Percentiles rank a stretch among this genome's conserved stretches.
Conservation (phyloP, 2,329 filamentous ascomycete genomes). For the Stemphylium vesicarium region DNA sequence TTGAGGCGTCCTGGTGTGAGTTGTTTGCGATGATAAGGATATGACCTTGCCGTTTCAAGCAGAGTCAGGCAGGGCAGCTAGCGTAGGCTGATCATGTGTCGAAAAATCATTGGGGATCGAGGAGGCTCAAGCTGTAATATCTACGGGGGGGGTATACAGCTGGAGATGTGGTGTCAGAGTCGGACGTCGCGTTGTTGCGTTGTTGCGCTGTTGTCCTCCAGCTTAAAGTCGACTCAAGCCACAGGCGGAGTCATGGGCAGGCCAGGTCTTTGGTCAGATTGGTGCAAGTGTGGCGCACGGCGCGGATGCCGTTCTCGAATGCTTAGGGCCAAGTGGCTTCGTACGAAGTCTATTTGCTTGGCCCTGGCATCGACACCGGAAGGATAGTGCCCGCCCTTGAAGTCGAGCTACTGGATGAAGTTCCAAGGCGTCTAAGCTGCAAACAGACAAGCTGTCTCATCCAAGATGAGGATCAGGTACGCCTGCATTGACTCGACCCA, state of each 20-base stretch:
- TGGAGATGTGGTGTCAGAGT: neutral
- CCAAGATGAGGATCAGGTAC: conserved; percentile 30
- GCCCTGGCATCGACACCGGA: conserved; percentile 17
- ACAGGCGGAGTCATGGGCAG: neutral
- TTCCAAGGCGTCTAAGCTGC: conserved; percentile 19
- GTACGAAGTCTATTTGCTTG: conserved; percentile 20
- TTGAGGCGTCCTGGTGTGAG: conserved; percentile 6
- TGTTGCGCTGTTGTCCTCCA: neutral
- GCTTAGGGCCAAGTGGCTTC: conserved; percentile 5
- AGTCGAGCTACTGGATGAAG: conserved; percentile 24
- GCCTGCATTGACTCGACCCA: conserved; percentile 28
- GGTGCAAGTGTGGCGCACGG: conserved; percentile 7
- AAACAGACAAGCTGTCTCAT: conserved; percentile 17
- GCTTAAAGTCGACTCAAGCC: neutral
- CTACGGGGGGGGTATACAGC: neutral
- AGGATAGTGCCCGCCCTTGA: conserved; percentile 24
- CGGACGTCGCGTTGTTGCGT: conserved; percentile 1
- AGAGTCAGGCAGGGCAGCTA: conserved; percentile 10
- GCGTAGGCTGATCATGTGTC: conserved; percentile 9
- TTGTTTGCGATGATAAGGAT: conserved; percentile 9
- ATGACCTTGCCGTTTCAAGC: conserved; percentile 11
- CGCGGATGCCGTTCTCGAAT: conserved; percentile 2
- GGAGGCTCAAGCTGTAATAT: conserved; percentile 1
- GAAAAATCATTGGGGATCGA: conserved; percentile 10
- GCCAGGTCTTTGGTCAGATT: neutral